Conservation (phyloP, 805 yeast species). For the Hanseniaspora singularis region DNA sequence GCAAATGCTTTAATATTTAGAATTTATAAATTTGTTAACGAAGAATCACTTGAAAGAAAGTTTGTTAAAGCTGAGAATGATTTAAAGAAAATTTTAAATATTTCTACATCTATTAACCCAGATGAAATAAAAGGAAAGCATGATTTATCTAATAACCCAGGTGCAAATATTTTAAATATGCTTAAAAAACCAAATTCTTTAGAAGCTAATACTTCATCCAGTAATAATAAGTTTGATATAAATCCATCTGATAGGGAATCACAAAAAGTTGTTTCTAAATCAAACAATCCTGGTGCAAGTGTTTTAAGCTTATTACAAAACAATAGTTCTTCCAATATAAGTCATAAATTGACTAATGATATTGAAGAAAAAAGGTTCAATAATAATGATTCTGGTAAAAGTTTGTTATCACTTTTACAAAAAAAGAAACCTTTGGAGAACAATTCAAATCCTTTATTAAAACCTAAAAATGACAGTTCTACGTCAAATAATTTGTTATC, state of each 20-base stretch:
- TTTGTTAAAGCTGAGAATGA: slow-evolving; percentile 11
- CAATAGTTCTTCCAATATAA: slow-evolving; percentile 11
- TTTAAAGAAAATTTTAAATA: slow-evolving; percentile 18
- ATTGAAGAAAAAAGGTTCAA: background rate
- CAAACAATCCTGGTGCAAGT: background rate
- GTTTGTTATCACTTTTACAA: slow-evolving; percentile 6
- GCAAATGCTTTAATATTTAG: slow-evolving; percentile 34
- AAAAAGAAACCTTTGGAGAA: background rate
- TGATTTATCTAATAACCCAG: background rate
- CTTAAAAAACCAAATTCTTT: slow-evolving; percentile 1
- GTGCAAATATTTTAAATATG: slow-evolving; percentile 10
- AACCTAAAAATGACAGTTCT: background rate
- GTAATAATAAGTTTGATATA: slow-evolving; percentile 20
- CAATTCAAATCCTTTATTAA: background rate
- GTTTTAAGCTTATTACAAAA: slow-evolving; percentile 2
- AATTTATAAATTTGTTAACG: slow-evolving; percentile 23
- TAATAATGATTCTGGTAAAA: background rate
- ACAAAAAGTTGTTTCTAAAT: background rate
- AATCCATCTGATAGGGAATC: slow-evolving; percentile 34
- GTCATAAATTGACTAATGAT: background rate
- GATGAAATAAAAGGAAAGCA: slow-evolving; percentile 11
- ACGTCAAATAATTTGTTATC: slow-evolving; percentile 1
- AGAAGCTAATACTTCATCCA: too few species aligned
- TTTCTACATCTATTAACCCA: slow-evolving; percentile 5
- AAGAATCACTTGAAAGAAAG: slow-evolving; percentile 10